A percentile compares a stretch with the other conserved stretches of the same genome.
Conservation (phyloP, 768 basidiomycete genomes). For the Pleurotus tuber-regium region DNA sequence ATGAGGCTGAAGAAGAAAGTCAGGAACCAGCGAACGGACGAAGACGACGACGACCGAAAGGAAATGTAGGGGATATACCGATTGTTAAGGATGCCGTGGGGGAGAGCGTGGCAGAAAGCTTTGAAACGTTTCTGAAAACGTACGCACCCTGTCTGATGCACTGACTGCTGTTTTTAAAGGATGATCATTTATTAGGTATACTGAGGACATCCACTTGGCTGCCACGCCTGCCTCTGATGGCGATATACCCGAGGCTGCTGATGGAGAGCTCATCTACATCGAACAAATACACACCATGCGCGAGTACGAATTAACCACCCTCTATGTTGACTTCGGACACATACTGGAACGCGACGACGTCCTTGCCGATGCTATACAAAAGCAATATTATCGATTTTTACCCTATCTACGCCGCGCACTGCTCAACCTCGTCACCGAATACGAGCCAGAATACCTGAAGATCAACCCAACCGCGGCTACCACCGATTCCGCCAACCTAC, state of each 20-base stretch:
- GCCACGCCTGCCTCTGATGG: constrained; percentile 79
- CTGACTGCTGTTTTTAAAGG: constrained; percentile 9
- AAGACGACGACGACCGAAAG: constrained; percentile 44
- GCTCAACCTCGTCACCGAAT: constrained; percentile 84
- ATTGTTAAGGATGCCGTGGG: constrained; percentile 93
- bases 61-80: constrained; percentile 69
- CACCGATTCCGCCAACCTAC: constrained; percentile 82
- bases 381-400: constrained; percentile 95
- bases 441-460: constrained; percentile 93
- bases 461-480: constrained; percentile 88
- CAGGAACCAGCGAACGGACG: constrained; percentile 32
- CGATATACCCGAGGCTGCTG: constrained; percentile 46
- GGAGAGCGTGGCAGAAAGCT: constrained; percentile 90
- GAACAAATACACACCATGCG: constrained; percentile 95
- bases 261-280: constrained; percentile 77
- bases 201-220: constrained; percentile 76
- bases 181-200: constrained; percentile 57
- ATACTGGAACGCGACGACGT: constrained; percentile 89
- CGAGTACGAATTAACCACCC: constrained; percentile 90
- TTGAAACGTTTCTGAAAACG: constrained; percentile 91
- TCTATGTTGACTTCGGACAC: constrained; percentile 95
- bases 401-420: constrained; percentile 92
- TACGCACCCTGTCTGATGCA: constrained; percentile 35
- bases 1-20: constrained; percentile 46
- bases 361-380: constrained; percentile 89